Evolutionary conservation across 2,329 filamentous ascomycete species (phyloP).

Genomic region (Hypoxylon sp.): DNA sequence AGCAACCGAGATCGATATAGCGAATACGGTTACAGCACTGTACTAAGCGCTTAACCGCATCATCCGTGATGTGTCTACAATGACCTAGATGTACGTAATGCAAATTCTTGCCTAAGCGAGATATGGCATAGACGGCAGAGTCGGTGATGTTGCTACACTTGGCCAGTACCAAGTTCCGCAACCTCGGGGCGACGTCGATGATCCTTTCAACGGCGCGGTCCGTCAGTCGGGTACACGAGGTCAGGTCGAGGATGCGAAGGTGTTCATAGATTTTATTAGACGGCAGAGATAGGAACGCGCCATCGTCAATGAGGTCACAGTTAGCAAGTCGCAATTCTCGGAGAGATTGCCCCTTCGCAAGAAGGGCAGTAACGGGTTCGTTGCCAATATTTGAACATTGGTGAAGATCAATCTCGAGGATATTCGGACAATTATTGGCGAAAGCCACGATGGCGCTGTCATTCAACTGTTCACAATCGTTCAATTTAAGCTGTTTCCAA

Average conservation of each 20-base stretch:
- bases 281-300: conserved; percentile 87
- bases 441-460: conserved; percentile 88
- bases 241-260: conserved; percentile 92
- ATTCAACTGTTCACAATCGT: conserved; percentile 88
- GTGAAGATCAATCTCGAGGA: conserved; percentile 96
- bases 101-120: conserved; percentile 91
- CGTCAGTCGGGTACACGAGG: conserved; percentile 85
- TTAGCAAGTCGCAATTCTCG: conserved; percentile 90
- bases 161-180: conserved; percentile 92
- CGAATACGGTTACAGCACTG: conserved; percentile 91
- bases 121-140: conserved; percentile 86
- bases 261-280: conserved; percentile 81
- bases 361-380: conserved; percentile 83
- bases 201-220: conserved; percentile 92
- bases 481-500: conserved; percentile 83
- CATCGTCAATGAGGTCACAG: conserved; percentile 87
- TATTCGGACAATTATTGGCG: conserved; percentile 88
- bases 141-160: conserved; percentile 97
- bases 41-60: conserved; percentile 87
- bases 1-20: conserved; percentile 98
- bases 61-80: conserved; percentile 91
- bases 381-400: conserved; percentile 87
- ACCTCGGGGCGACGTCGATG: conserved; percentile 84
- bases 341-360: conserved; percentile 84
- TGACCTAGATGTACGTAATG: conserved; percentile 98